These are phyloP conservation scores for Alternaria viburni DNA, from an alignment of 2,329 filamentous ascomycete genomes.

Conservation along the genomic window DNA sequence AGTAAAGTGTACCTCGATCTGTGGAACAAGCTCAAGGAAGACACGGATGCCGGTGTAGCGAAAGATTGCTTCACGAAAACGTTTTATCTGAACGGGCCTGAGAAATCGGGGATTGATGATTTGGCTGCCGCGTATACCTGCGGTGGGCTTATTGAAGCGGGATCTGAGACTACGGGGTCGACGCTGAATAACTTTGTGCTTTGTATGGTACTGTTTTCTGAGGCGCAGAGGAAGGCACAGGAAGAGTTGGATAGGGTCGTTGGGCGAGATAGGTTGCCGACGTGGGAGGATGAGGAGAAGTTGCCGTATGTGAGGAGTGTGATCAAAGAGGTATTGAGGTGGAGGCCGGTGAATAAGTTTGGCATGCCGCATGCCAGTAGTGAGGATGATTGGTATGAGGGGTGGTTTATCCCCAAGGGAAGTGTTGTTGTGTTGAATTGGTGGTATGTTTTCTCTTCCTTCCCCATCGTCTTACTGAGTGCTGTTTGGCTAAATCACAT, in stretches of 20 bases:
- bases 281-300: slow-evolving; percentile 38
- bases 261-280: slow-evolving; percentile 37
- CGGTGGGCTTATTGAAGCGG: slow-evolving; percentile 44
- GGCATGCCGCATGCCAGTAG: slow-evolving; percentile 44
- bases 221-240: slow-evolving; percentile 33
- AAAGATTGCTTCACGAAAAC: slow-evolving; percentile 44
- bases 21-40: slow-evolving; percentile 39
- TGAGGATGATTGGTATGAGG: slow-evolving; percentile 48
- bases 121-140: slow-evolving; percentile 43
- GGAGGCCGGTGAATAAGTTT: slow-evolving; percentile 41
- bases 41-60: slow-evolving; percentile 38
- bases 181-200: slow-evolving; percentile 41
- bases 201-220: slow-evolving; percentile 37
- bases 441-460: slow-evolving; percentile 36
- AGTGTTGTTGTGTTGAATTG: slow-evolving; percentile 41
- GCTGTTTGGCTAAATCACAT: not conserved
- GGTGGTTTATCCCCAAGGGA: slow-evolving; percentile 49
- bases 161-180: slow-evolving; percentile 41
- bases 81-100: slow-evolving; percentile 42
- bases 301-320: slow-evolving; percentile 45
- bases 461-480: not conserved
- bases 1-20: slow-evolving; percentile 41
- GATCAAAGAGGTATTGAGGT: slow-evolving; percentile 42
- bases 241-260: slow-evolving; percentile 40
- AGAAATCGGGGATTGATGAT: slow-evolving; percentile 43